Percentiles rank a stretch among this genome's conserved stretches.
phyloP scores from a whole-genome alignment of 176 grass and related monocot genomes.

The Raddia distichophylla region DNA sequence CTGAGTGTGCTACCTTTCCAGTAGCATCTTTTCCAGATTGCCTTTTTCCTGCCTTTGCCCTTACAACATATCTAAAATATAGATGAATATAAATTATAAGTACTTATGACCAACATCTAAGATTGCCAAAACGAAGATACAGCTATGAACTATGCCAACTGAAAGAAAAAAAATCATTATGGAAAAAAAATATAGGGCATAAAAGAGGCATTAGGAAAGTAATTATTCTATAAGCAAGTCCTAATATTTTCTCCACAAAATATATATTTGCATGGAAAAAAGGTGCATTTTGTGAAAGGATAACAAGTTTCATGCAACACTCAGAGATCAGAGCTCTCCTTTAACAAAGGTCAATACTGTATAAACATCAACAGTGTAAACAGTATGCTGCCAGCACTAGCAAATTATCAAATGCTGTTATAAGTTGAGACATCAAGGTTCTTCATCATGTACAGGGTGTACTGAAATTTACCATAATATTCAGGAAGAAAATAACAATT shows the following conservation, averaged over 20 bases:
- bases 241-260: background rate
- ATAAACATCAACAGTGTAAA: background rate
- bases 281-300: background rate
- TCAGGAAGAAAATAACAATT: slow-evolving; percentile 5
- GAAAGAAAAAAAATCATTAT: background rate
- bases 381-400: background rate
- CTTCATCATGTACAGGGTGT: background rate
- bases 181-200: background rate
- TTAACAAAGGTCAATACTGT: background rate
- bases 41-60: slow-evolving; percentile 93
- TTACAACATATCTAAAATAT: slow-evolving; percentile 87
- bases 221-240: background rate
- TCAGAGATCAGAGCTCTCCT: background rate
- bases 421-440: background rate
- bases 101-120: slow-evolving; percentile 9
- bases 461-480: background rate
- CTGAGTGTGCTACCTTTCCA: slow-evolving; percentile 89
- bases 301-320: background rate
- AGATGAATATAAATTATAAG: background rate
- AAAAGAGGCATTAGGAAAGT: background rate
- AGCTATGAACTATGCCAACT: background rate
- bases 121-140: background rate
- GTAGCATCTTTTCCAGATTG: slow-evolving; percentile 97
- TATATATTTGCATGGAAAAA: background rate
- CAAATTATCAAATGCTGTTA: background rate